phyloP scores from a whole-genome alignment of 2,329 filamentous ascomycete genomes.

The Xylariaceae sp. region DNA sequence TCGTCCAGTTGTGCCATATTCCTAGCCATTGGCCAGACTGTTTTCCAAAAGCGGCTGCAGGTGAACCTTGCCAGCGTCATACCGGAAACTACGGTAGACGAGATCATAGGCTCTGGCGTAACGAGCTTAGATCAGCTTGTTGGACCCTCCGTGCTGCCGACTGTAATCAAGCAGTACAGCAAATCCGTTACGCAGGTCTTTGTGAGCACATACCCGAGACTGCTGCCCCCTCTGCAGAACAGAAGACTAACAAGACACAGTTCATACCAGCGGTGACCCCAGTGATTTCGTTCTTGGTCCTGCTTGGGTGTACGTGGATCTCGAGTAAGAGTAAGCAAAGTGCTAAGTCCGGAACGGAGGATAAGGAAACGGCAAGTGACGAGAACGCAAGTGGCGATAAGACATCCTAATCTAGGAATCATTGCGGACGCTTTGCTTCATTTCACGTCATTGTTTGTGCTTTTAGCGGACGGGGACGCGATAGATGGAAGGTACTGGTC shows the following conservation, averaged over 20 bases:
- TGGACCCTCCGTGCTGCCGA: not conserved
- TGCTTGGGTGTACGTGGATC: slow-evolving; percentile 10
- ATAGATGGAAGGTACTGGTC: no score
- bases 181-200: slow-evolving; percentile 13
- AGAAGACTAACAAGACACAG: slow-evolving; percentile 3
- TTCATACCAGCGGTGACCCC: slow-evolving; percentile 10
- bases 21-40: slow-evolving; percentile 9
- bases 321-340: slow-evolving; percentile 10
- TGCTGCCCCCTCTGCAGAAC: not conserved
- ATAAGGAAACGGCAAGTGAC: no score
- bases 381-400: no score
- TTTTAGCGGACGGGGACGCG: no score
- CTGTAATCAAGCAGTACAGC: slow-evolving; percentile 8
- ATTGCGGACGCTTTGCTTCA: no score
- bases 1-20: slow-evolving; percentile 15
- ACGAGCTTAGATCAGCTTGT: slow-evolving; percentile 8
- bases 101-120: slow-evolving; percentile 10
- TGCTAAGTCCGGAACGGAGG: no score
- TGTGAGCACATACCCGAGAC: slow-evolving; percentile 8
- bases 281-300: slow-evolving; percentile 7
- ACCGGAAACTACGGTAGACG: slow-evolving; percentile 2
- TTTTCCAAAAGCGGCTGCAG: slow-evolving; percentile 8
- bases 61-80: slow-evolving; percentile 8
- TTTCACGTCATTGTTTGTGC: no score
- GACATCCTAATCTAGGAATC: no score